Conservation (phyloP, 495 filamentous ascomycete species). For the Lasiosphaeria miniovina region DNA sequence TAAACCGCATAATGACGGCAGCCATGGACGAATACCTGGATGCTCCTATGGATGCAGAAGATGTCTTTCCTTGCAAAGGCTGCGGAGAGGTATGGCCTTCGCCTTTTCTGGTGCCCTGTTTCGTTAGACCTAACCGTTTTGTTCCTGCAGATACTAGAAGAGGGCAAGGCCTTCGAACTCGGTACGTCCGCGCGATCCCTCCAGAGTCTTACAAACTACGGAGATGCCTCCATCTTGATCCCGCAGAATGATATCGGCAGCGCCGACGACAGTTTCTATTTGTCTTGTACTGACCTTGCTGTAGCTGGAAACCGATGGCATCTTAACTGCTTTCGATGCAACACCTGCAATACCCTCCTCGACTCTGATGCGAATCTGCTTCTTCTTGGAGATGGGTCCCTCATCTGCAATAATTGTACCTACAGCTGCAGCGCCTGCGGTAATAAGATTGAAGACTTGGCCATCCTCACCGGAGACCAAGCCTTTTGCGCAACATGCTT, state of each 20-base stretch:
- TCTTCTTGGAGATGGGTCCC: conserved; percentile 92
- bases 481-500: conserved; percentile 99
- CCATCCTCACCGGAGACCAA: conserved; percentile 96
- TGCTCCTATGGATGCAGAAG: conserved; percentile 81
- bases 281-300: conserved; percentile 9
- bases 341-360: conserved; percentile 89
- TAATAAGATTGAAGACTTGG: conserved; percentile 97
- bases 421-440: conserved; percentile 97
- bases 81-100: conserved; percentile 77
- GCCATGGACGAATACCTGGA: conserved; percentile 66
- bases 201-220: not conserved
- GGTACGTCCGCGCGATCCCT: conserved; percentile 57
- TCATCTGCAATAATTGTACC: conserved; percentile 99
- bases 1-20: conserved; percentile 1
- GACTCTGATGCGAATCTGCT: conserved; percentile 98
- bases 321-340: conserved; percentile 98
- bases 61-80: conserved; percentile 92
- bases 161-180: conserved; percentile 97
- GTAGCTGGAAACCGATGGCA: conserved; percentile 97
- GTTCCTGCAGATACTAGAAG: conserved; percentile 73
- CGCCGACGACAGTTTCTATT: not conserved
- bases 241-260: not conserved
- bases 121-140: conserved; percentile 9
- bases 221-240: not conserved
- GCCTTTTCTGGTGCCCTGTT: not conserved